Percentiles rank a stretch among this genome's conserved stretches.
Evolutionary conservation across 352 stramenopile genomes (phyloP).

Genomic region (Phytophthora capsici): DNA sequence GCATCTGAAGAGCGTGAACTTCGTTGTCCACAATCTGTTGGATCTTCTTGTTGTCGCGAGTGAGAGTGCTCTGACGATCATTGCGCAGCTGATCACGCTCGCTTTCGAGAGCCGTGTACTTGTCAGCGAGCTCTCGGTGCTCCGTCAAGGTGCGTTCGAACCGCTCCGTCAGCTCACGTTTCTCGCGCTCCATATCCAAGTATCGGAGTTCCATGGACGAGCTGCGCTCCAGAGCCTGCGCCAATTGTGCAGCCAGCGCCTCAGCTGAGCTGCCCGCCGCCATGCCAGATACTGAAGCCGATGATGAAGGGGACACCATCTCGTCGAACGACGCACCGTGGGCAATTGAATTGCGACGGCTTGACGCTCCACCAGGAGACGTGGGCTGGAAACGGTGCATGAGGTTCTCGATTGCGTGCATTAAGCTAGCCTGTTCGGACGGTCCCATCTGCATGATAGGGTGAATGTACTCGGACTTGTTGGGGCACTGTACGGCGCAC

Average conservation of each 20-base stretch:
- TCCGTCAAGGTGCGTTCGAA: conserved; percentile 68
- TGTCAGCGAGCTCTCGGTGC: conserved; percentile 50
- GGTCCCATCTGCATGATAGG: conserved; percentile 85
- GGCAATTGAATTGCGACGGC: conserved; percentile 35
- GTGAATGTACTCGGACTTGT: conserved; percentile 86
- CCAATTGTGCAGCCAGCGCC: conserved; percentile 58
- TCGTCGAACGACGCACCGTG: conserved; percentile 63
- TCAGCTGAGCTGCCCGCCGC: conserved; percentile 47
- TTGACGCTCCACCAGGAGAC: conserved; percentile 48
- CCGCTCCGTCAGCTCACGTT: conserved; percentile 74
- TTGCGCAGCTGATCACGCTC: conserved; percentile 75
- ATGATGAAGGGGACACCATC: conserved; percentile 44
- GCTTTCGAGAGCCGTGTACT: conserved; percentile 57
- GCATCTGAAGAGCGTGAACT: conserved; percentile 72
- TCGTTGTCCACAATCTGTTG: conserved; percentile 88
- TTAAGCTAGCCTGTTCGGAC: conserved; percentile 80
- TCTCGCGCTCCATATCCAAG: conserved; percentile 79
- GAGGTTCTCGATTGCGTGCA: conserved; percentile 86
- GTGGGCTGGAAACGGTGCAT: conserved; percentile 79
- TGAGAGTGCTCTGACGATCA: conserved; percentile 78
- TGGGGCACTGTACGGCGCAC: conserved; percentile 80
- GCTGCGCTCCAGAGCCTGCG: conserved; percentile 72
- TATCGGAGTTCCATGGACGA: conserved; percentile 76
- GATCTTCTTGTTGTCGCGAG: conserved; percentile 89
- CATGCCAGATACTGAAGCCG: conserved; percentile 35